Evolutionary conservation across 1,139 yeast genomes (phyloP).

Genomic region (Eremothecium sinecaudum): DNA sequence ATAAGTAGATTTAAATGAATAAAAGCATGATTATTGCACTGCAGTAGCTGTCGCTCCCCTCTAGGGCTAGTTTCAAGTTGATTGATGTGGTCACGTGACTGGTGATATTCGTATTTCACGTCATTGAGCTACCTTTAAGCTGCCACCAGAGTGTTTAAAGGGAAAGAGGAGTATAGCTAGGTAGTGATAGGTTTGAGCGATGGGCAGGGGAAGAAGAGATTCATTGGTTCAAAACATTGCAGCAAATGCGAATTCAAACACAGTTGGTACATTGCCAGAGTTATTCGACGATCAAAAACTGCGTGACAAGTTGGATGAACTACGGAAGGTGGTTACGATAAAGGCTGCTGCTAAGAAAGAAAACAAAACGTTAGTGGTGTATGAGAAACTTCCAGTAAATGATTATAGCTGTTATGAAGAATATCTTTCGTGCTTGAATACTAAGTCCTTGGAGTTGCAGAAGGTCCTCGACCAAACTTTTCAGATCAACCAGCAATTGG

Average conservation of each 20-base stretch:
- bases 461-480: conserved; percentile 4
- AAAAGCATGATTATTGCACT: too few species aligned
- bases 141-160: too few species aligned
- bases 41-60: too few species aligned
- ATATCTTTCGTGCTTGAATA: neutral
- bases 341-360: too few species aligned
- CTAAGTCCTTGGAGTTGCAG: conserved; percentile 1
- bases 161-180: neutral
- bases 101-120: too few species aligned
- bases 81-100: too few species aligned
- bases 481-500: conserved; percentile 1
- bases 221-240: conserved; percentile 27
- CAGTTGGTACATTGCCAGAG: conserved; percentile 3
- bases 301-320: neutral
- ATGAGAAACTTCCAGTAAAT: neutral
- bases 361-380: neutral
- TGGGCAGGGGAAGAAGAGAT: conserved; percentile 21
- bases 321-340: neutral
- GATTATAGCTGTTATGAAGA: neutral
- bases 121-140: too few species aligned
- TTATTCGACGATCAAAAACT: neutral
- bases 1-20: too few species aligned
- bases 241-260: conserved; percentile 11
- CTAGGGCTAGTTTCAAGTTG: too few species aligned
- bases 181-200: conserved; percentile 2